phyloP scores from a whole-genome alignment of 768 basidiomycete genomes.

The Kwoniella sp. region DNA sequence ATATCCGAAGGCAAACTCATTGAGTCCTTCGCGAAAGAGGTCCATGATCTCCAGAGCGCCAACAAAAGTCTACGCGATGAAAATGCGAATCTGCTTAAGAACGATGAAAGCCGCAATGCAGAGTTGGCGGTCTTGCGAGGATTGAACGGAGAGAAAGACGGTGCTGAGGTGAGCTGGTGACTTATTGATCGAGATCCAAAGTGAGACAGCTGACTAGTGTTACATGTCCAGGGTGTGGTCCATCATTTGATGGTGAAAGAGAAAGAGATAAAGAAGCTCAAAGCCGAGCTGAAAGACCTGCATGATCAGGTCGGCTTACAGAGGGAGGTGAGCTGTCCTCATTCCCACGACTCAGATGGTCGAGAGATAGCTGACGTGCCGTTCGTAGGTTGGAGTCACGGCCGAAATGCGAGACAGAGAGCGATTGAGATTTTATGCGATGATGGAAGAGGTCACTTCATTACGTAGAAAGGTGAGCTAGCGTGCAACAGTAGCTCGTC shows the following conservation, averaged over 20 bases:
- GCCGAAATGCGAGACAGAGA: constrained; percentile 11
- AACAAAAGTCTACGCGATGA: neutral
- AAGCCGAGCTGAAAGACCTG: constrained; percentile 68
- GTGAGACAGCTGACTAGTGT: neutral
- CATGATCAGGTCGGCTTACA: constrained; percentile 61
- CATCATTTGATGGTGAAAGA: constrained; percentile 82
- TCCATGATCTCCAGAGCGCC: constrained; percentile 61
- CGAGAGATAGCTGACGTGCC: neutral
- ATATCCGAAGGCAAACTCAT: constrained; percentile 12
- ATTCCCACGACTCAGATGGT: neutral
- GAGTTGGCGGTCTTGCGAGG: constrained; percentile 57
- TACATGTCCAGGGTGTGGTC: constrained; percentile 70
- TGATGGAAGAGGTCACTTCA: constrained; percentile 3
- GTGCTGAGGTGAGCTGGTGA: constrained; percentile 11
- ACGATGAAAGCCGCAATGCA: constrained; percentile 68
- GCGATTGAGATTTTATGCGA: constrained; percentile 53
- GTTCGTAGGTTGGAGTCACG: neutral
- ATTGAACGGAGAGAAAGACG: constrained; percentile 9
- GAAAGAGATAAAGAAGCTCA: constrained; percentile 74
- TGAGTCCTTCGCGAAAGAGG: constrained; percentile 63
- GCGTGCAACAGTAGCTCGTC: neutral
- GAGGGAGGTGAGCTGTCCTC: constrained; percentile 1
- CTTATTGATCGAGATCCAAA: neutral
- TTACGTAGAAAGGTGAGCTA: neutral
- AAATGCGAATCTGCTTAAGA: constrained; percentile 31